Evolutionary conservation across 192 early-diverging fungal species (phyloP).

Genomic region (Lobosporangium transversale): DNA sequence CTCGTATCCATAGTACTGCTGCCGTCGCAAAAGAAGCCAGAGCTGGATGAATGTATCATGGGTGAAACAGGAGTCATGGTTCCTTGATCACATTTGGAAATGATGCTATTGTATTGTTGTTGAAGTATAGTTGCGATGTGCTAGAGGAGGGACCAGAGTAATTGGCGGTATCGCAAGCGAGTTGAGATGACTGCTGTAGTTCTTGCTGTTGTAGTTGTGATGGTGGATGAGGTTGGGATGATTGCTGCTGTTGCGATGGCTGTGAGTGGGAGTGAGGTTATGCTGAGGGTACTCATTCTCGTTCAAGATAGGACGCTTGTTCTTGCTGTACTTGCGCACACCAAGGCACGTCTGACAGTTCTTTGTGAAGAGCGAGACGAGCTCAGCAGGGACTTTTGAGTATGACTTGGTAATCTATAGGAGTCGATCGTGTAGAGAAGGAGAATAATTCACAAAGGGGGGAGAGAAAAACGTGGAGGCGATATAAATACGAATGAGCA

Average conservation of each 20-base stretch:
- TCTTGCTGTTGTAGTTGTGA: conserved; percentile 21
- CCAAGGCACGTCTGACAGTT: conserved; percentile 51
- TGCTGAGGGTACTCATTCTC: conserved; percentile 41
- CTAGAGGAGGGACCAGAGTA: conserved; percentile 9
- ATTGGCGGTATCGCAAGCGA: conserved; percentile 23
- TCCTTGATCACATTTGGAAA: conserved; percentile 25
- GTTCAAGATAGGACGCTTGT: conserved; percentile 46
- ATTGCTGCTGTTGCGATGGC: conserved; percentile 16
- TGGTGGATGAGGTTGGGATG: no score
- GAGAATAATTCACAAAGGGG: no score
- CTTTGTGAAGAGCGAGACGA: conserved; percentile 52
- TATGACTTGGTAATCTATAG: conserved; percentile 49
- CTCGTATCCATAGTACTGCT: not conserved
- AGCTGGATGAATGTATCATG: conserved; percentile 23
- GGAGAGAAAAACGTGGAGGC: no score
- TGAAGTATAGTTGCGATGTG: conserved; percentile 8
- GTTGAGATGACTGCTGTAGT: conserved; percentile 14
- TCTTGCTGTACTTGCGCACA: conserved; percentile 51
- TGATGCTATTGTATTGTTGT: conserved; percentile 25
- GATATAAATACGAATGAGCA: no score
- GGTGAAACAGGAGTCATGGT: conserved; percentile 48
- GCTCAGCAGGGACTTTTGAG: conserved; percentile 47
- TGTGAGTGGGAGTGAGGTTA: conserved; percentile 23
- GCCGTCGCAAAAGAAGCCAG: conserved; percentile 26
- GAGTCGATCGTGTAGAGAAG: no score